A percentile compares a stretch with the other conserved stretches of the same genome.
Evolutionary conservation across 768 basidiomycete species (phyloP).

Genomic region (Boletus rex-veris): DNA sequence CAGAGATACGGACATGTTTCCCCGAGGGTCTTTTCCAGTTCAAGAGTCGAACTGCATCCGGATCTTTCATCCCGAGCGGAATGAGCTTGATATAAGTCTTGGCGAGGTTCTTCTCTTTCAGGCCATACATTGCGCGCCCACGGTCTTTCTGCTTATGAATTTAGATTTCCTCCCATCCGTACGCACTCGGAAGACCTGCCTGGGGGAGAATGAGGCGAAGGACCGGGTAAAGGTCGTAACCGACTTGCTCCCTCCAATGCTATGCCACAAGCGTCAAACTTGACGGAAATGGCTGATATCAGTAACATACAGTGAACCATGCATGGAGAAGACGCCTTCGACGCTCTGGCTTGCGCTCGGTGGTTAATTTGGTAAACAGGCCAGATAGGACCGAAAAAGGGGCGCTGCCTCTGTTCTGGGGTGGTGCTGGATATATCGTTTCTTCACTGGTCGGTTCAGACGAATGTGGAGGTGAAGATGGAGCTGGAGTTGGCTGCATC

Average conservation of each 20-base stretch:
- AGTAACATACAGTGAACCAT: constrained; percentile 74
- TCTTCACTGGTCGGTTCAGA: constrained; percentile 28
- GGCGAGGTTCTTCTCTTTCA: constrained; percentile 93
- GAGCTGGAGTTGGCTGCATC: constrained; percentile 69
- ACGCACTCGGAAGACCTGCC: constrained; percentile 37
- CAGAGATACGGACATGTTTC: constrained; percentile 46
- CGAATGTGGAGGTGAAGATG: constrained; percentile 54
- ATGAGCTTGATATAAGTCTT: constrained; percentile 91
- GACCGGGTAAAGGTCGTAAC: constrained; percentile 85
- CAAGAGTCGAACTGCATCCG: constrained; percentile 74
- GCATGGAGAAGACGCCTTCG: constrained; percentile 62
- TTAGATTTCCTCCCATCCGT: background rate
- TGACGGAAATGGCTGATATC: background rate
- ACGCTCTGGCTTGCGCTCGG: constrained; percentile 71
- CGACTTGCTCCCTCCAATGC: constrained; percentile 87
- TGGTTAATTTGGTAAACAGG: constrained; percentile 73
- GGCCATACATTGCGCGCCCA: constrained; percentile 86
- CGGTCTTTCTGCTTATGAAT: constrained; percentile 72
- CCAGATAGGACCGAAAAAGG: constrained; percentile 66
- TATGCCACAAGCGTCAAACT: constrained; percentile 30
- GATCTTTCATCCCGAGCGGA: constrained; percentile 73
- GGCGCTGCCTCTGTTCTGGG: constrained; percentile 62
- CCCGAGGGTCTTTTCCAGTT: constrained; percentile 90
- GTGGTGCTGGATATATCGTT: constrained; percentile 49
- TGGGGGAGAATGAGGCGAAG: constrained; percentile 89